These are phyloP conservation scores for Lentinula sp. DNA, from an alignment of 768 basidiomycete genomes.

Conservation along the genomic window DNA sequence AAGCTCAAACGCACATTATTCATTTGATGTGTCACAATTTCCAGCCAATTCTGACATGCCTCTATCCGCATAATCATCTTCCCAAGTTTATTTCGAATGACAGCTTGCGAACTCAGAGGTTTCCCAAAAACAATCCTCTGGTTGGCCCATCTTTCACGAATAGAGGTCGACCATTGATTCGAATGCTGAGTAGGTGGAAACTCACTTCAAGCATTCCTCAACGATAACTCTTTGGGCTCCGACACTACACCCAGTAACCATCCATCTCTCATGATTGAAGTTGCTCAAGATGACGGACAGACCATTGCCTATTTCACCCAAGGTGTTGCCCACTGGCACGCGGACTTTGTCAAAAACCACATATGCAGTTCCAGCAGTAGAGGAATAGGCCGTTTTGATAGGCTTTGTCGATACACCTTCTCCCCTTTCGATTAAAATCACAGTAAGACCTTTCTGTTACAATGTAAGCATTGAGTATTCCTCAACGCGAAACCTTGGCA, in stretches of 20 bases:
- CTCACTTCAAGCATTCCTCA: constrained; percentile 85
- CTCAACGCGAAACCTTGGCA: not conserved
- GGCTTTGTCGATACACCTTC: constrained; percentile 76
- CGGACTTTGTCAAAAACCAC: constrained; percentile 78
- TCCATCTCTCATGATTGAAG: constrained; percentile 90
- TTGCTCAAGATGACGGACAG: constrained; percentile 79
- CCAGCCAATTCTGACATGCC: constrained; percentile 82
- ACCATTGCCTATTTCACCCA: constrained; percentile 83
- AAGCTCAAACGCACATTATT: constrained; percentile 50
- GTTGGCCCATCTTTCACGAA: constrained; percentile 63
- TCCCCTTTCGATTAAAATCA: constrained; percentile 68
- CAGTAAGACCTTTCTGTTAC: constrained; percentile 60
- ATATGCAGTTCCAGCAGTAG: constrained; percentile 86
- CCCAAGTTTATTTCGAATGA: constrained; percentile 84
- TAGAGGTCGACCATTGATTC: constrained; percentile 6
- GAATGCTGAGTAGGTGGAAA: constrained; percentile 4
- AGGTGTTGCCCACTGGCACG: constrained; percentile 79
- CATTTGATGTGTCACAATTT: constrained; percentile 89
- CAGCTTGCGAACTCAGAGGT: constrained; percentile 73
- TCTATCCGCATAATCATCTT: constrained; percentile 89
- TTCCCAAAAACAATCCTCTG: constrained; percentile 91
- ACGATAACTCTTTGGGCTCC: constrained; percentile 75
- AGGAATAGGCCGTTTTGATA: constrained; percentile 90
- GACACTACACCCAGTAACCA: constrained; percentile 68
- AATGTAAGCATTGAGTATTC: not conserved